These are phyloP conservation scores for Encephalitozoon intestinalis DNA, from an alignment of 371 early-diverging fungal species.

Conservation along the genomic window DNA sequence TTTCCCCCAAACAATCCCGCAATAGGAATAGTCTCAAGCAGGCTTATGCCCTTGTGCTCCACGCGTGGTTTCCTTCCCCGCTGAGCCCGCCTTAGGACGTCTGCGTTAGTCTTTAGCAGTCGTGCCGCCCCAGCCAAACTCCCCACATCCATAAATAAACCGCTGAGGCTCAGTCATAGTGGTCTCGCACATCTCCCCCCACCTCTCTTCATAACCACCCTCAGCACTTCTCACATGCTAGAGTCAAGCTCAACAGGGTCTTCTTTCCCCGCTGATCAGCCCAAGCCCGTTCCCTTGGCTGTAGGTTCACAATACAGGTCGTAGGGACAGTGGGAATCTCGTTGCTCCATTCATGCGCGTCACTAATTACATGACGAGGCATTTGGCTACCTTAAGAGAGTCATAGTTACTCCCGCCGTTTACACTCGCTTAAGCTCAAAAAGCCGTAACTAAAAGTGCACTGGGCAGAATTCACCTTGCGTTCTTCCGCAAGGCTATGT, in stretches of 20 bases:
- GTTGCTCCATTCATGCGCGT: slow-evolving; percentile 68
- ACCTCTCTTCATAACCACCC: slow-evolving; percentile 26
- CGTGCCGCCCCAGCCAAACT: slow-evolving; percentile 54
- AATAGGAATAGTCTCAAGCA: slow-evolving; percentile 63
- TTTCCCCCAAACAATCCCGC: slow-evolving; percentile 60
- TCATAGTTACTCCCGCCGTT: slow-evolving; percentile 69
- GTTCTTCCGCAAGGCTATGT: slow-evolving; percentile 68
- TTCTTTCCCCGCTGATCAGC: slow-evolving; percentile 65
- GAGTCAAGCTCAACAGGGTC: slow-evolving; percentile 56
- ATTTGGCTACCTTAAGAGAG: slow-evolving; percentile 68
- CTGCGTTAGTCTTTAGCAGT: slow-evolving; percentile 47
- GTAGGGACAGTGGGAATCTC: slow-evolving; percentile 67
- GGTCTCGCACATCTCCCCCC: slow-evolving; percentile 39
- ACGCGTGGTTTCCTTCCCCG: slow-evolving; percentile 35
- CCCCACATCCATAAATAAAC: slow-evolving; percentile 31
- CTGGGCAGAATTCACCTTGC: slow-evolving; percentile 68
- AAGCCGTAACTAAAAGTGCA: slow-evolving; percentile 67
- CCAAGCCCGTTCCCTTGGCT: slow-evolving; percentile 66
- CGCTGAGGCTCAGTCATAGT: slow-evolving; percentile 1
- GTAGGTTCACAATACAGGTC: slow-evolving; percentile 66
- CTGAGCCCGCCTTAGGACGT: slow-evolving; percentile 39
- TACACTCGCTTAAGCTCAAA: slow-evolving; percentile 67
- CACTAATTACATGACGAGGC: slow-evolving; percentile 68
- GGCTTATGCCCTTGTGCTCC: slow-evolving; percentile 63
- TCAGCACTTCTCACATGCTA: slow-evolving; percentile 1